Evolutionary conservation across 371 early-diverging fungal genomes (phyloP).

Genomic region (Mucor lusitanicus): DNA sequence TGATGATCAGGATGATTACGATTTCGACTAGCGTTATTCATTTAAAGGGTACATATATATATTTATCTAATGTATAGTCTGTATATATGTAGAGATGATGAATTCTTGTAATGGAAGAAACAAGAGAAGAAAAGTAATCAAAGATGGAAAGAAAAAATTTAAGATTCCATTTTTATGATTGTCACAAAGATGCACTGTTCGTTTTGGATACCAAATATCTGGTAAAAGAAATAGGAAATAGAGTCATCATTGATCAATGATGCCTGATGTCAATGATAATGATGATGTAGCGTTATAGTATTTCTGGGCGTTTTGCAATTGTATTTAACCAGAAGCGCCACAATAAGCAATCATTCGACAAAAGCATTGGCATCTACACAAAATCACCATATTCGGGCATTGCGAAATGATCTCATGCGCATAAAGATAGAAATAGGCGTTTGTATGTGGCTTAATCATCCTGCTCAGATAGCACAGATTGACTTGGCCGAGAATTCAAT

Average conservation of each 20-base stretch:
- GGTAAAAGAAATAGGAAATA: neutral
- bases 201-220: neutral
- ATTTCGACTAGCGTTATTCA: conserved; percentile 29
- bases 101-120: neutral
- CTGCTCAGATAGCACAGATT: neutral
- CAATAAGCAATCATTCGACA: too few species aligned
- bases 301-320: too few species aligned
- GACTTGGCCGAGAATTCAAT: neutral
- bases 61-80: neutral
- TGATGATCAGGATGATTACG: conserved; percentile 39
- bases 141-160: neutral
- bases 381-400: too few species aligned
- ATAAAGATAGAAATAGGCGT: too few species aligned
- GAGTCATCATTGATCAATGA: neutral
- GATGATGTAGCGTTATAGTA: too few species aligned
- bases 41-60: conserved; percentile 3
- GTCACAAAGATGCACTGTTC: neutral
- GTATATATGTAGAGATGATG: too few species aligned
- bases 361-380: too few species aligned
- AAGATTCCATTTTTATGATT: neutral
- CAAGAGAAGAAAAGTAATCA: neutral
- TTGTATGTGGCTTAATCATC: too few species aligned
- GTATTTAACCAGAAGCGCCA: too few species aligned
- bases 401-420: too few species aligned
- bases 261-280: neutral